These are phyloP conservation scores for Teunomyces atbi DNA, from an alignment of 805 yeast species.

Conservation along the genomic window DNA sequence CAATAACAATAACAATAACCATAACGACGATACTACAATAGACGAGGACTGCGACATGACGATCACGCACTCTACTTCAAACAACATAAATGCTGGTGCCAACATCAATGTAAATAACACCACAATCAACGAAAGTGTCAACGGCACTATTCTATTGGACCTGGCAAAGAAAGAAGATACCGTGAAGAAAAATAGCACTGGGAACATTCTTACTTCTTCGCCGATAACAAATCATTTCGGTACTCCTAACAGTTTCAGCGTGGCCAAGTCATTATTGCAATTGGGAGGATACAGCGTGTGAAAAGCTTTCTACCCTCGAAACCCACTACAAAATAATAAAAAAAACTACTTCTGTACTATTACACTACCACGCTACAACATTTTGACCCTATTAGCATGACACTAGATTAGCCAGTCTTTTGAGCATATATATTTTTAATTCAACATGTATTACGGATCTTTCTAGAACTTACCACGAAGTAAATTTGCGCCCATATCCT, in stretches of 20 bases:
- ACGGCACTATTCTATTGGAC: conserved; percentile 3
- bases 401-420: conserved; percentile 2
- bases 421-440: conserved; percentile 1
- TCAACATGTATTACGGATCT: conserved; percentile 3
- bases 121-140: conserved; percentile 2
- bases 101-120: conserved; percentile 5
- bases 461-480: conserved; percentile 67
- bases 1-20: conserved; percentile 1
- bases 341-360: too few relatives aligned
- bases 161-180: conserved; percentile 10
- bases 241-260: conserved; percentile 46
- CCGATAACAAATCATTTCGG: conserved; percentile 34
- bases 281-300: conserved; percentile 31
- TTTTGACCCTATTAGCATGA: background rate
- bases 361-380: background rate
- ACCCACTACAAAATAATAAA: too few relatives aligned
- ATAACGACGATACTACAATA: conserved; percentile 20
- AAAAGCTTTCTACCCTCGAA: background rate
- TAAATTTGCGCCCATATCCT: conserved; percentile 72
- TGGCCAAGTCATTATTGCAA: conserved; percentile 45
- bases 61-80: conserved; percentile 13
- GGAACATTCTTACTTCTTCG: conserved; percentile 30
- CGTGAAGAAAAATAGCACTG: conserved; percentile 2
- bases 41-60: conserved; percentile 23
- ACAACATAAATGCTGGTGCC: conserved; percentile 6